These are phyloP conservation scores for Scheffersomyces lignosus DNA, from an alignment of 805 yeast species.

Conservation along the genomic window DNA sequence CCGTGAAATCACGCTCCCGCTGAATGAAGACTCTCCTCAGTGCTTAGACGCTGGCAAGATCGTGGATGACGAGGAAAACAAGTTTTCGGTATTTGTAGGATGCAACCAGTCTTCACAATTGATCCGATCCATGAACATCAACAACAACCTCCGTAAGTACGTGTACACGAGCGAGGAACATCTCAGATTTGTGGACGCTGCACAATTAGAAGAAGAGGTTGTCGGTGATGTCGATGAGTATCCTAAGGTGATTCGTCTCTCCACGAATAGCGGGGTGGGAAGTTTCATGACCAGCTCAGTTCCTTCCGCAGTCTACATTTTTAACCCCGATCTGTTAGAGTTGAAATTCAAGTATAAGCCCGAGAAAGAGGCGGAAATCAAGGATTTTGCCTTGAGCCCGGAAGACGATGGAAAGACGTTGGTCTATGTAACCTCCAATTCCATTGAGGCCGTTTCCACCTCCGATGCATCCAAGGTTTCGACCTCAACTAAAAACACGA, in stretches of 20 bases:
- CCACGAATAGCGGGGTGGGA: constrained; percentile 61
- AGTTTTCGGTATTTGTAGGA: constrained; percentile 63
- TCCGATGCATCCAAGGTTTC: constrained; percentile 42
- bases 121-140: constrained; percentile 56
- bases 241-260: constrained; percentile 59
- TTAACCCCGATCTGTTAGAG: constrained; percentile 56
- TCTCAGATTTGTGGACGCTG: constrained; percentile 57
- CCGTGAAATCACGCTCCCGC: constrained; percentile 60
- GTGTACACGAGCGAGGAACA: constrained; percentile 56
- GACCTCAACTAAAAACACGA: constrained; percentile 20
- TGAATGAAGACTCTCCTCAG: constrained; percentile 85
- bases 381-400: constrained; percentile 67
- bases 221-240: constrained; percentile 48
- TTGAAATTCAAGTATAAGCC: constrained; percentile 56
- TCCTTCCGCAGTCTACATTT: constrained; percentile 63
- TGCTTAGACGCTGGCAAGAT: constrained; percentile 57
- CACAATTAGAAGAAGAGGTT: constrained; percentile 54
- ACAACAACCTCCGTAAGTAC: constrained; percentile 73
- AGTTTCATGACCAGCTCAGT: constrained; percentile 66
- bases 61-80: constrained; percentile 25
- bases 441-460: constrained; percentile 53
- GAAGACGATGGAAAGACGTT: constrained; percentile 57
- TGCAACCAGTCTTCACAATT: constrained; percentile 67
- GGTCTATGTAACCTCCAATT: constrained; percentile 56
- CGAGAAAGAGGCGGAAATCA: constrained; percentile 48